phyloP scores from a whole-genome alignment of 129 eudicot species.

The Smallanthus sonchifolius region DNA sequence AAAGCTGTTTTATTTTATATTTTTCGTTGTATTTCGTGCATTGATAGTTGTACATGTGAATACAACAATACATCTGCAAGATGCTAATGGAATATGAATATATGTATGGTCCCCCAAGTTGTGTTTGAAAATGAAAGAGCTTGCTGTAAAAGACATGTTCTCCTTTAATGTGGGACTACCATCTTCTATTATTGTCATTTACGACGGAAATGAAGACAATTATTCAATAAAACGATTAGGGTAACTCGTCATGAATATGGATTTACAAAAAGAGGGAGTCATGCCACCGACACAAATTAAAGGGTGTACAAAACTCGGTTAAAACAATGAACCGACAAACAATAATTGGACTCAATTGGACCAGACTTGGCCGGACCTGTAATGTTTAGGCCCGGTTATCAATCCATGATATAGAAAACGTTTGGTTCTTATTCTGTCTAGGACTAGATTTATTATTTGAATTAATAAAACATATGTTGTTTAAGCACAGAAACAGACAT shows the following conservation, averaged over 20 bases:
- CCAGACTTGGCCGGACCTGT: background rate
- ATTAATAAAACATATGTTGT: no score
- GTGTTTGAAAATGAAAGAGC: conserved; percentile 14
- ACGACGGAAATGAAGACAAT: background rate
- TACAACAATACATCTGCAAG: conserved; percentile 23
- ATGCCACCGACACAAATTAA: background rate
- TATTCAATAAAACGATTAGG: background rate
- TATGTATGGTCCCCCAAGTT: conserved; percentile 17
- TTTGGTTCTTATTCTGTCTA: background rate
- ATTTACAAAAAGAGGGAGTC: background rate
- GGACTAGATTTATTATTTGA: no score
- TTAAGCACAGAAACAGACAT: no score
- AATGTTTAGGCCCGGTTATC: no score
- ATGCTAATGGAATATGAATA: conserved; percentile 23
- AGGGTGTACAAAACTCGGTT: background rate
- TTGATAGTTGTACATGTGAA: conserved; percentile 8
- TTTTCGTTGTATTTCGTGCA: conserved; percentile 21
- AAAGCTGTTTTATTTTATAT: conserved; percentile 12
- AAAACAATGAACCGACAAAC: background rate
- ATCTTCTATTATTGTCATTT: background rate
- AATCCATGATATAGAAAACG: background rate
- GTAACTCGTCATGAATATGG: no score
- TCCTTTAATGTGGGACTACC: conserved; percentile 14
- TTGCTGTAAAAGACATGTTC: conserved; percentile 23
- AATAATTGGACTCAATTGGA: background rate